phyloP scores from a whole-genome alignment of 139 green algal genomes.

The Trebouxia sp. region DNA sequence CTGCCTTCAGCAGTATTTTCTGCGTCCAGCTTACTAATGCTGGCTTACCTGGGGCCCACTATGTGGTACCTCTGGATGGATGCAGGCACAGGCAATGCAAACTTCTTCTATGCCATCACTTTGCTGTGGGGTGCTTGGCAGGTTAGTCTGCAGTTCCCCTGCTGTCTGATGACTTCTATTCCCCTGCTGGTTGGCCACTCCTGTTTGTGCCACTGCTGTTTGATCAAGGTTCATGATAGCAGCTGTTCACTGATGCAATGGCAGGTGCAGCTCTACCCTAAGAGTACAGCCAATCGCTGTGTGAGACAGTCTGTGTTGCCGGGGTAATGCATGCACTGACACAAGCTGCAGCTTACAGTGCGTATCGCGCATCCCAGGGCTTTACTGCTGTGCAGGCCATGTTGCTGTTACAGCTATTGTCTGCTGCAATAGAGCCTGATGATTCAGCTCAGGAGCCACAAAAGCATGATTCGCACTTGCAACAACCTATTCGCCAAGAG shows the following conservation, averaged over 20 bases:
- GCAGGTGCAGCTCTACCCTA: too few relatives aligned
- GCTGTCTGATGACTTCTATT: background rate
- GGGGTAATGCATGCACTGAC: too few relatives aligned
- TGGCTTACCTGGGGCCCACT: constrained; percentile 56
- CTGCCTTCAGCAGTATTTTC: constrained; percentile 53
- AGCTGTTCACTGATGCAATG: too few relatives aligned
- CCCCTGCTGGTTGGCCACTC: background rate
- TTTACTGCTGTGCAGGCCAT: constrained; percentile 6
- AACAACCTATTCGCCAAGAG: too few relatives aligned
- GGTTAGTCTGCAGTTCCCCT: constrained; percentile 16
- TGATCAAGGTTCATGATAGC: background rate
- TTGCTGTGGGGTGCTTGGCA: constrained; percentile 68
- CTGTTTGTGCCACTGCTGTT: background rate
- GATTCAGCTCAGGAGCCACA: too few relatives aligned
- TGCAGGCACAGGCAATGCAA: constrained; percentile 71
- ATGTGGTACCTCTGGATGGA: constrained; percentile 80
- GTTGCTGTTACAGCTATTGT: constrained; percentile 11
- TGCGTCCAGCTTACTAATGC: constrained; percentile 53
- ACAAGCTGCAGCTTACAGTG: background rate
- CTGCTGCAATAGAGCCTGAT: background rate
- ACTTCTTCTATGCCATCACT: constrained; percentile 85
- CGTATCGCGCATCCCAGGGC: background rate
- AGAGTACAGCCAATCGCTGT: background rate
- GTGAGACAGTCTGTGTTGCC: too few relatives aligned
- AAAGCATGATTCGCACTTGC: too few relatives aligned